Evolutionary conservation across 306 rosid genomes (phyloP).

Genomic region (Citrullus mucosospermus): DNA sequence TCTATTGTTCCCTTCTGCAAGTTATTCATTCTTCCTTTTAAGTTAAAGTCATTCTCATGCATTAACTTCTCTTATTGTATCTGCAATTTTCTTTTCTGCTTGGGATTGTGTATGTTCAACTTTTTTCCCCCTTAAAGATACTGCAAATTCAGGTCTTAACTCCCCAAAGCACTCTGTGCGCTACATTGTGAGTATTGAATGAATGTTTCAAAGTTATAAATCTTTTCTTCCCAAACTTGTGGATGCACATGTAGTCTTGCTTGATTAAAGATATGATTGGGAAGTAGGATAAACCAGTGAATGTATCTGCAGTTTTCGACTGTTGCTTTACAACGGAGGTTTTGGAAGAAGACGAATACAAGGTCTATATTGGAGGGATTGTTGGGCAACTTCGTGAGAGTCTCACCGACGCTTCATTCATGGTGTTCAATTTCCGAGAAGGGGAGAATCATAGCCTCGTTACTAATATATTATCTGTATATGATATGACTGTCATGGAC

Average conservation of each 20-base stretch:
- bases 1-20: neutral
- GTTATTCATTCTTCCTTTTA: neutral
- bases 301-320: constrained; percentile 61
- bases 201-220: neutral
- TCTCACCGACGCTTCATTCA: constrained; percentile 74
- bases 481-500: constrained; percentile 92
- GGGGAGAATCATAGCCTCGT: constrained; percentile 73
- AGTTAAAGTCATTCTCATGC: neutral
- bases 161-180: neutral
- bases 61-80: neutral
- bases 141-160: neutral
- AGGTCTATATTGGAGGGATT: constrained; percentile 61
- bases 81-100: neutral
- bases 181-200: neutral
- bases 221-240: neutral
- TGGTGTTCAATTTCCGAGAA: constrained; percentile 94
- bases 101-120: neutral
- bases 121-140: neutral
- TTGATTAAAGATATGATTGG: neutral
- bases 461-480: constrained; percentile 45
- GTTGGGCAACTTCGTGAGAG: constrained; percentile 54
- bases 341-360: constrained; percentile 63
- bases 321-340: constrained; percentile 83
- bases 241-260: neutral
- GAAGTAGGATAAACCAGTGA: neutral